Conservation (phyloP, 305 asterid species). For the Ajuga reptans region DNA sequence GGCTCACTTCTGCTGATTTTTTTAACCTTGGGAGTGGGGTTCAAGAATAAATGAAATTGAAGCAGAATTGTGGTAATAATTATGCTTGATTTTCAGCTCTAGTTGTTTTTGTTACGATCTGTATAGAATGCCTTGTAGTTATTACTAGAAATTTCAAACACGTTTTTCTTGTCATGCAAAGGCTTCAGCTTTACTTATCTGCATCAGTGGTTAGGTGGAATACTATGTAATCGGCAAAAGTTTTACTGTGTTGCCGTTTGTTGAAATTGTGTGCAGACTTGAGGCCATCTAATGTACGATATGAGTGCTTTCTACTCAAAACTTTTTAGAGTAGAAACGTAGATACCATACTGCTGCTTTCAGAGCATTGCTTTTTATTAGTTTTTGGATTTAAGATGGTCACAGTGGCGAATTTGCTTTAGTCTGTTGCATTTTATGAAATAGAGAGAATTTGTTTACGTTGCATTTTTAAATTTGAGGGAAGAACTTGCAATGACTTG, state of each 20-base stretch:
- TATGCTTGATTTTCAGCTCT: neutral
- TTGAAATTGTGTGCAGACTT: neutral
- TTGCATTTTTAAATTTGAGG: no score
- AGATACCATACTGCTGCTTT: neutral
- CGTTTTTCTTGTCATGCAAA: neutral
- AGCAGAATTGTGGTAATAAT: neutral
- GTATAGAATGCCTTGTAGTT: neutral
- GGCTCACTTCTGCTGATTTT: neutral
- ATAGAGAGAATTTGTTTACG: no score
- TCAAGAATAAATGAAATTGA: neutral
- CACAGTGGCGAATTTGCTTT: neutral
- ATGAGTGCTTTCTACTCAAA: neutral
- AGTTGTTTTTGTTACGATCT: no score
- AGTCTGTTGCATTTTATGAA: neutral
- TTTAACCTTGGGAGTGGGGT: neutral
- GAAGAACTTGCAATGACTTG: no score
- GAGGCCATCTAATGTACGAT: no score
- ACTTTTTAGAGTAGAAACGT: neutral
- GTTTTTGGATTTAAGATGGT: neutral
- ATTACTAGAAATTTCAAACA: neutral
- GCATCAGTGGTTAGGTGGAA: neutral
- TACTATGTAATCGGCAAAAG: neutral
- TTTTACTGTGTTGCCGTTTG: neutral
- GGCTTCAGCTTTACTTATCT: neutral
- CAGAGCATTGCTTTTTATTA: neutral